Percentiles rank a stretch among this genome's conserved stretches.
Evolutionary conservation across 1,139 yeast species (phyloP).

Genomic region (Ashbya aceris): DNA sequence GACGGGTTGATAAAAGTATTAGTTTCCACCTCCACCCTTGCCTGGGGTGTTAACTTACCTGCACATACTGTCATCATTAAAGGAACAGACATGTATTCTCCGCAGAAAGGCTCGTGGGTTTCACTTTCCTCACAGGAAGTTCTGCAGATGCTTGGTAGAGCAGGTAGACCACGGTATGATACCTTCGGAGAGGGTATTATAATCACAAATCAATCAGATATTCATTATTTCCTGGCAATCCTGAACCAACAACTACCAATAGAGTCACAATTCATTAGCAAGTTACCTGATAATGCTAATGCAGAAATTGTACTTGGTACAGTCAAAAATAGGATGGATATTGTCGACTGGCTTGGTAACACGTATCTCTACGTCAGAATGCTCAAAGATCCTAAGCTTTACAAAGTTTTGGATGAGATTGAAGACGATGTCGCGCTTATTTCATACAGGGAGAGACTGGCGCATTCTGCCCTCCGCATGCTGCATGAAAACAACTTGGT

Average conservation of each 20-base stretch:
- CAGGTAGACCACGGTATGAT: slow-evolving; percentile 94
- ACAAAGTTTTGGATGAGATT: slow-evolving; percentile 54
- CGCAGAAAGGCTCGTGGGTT: slow-evolving; percentile 81
- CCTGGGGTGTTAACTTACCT: slow-evolving; percentile 98
- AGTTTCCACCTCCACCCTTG: slow-evolving; percentile 90
- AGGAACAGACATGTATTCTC: slow-evolving; percentile 91
- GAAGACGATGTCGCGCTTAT: slow-evolving; percentile 43
- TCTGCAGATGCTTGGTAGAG: slow-evolving; percentile 92
- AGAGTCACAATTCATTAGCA: slow-evolving; percentile 74
- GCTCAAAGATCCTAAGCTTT: slow-evolving; percentile 62
- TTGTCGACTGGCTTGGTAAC: slow-evolving; percentile 67
- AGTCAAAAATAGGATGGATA: slow-evolving; percentile 53
- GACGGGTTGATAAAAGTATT: slow-evolving; percentile 75
- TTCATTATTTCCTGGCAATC: slow-evolving; percentile 81
- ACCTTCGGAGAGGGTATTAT: slow-evolving; percentile 89
- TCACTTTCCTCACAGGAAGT: slow-evolving; percentile 91
- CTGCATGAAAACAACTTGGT: slow-evolving; percentile 49
- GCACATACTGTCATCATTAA: slow-evolving; percentile 94
- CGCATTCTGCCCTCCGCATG: slow-evolving; percentile 63
- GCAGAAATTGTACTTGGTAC: slow-evolving; percentile 82
- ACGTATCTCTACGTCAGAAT: slow-evolving; percentile 78
- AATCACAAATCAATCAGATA: slow-evolving; percentile 76
- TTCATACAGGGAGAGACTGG: slow-evolving; percentile 54
- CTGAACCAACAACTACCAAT: slow-evolving; percentile 87
- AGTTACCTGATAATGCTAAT: slow-evolving; percentile 64